Base-by-base conservation (phyloP, 257 asterid genomes). In the Gardenia jasminoides region DNA sequence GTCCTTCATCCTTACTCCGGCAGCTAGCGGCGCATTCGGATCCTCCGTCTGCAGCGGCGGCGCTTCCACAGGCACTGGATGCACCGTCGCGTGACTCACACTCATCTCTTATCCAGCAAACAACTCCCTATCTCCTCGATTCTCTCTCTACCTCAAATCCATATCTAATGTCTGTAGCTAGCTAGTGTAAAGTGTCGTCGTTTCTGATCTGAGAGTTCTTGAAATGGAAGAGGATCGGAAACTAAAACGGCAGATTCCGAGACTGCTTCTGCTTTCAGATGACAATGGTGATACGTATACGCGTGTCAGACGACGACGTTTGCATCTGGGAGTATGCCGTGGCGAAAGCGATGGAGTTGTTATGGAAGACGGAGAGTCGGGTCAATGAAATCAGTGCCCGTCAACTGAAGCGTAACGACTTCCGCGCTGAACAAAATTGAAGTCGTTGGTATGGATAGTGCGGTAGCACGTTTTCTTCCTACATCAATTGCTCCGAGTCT, bases 31-130 rank as follows among this genome's bases (percentile, higher is more conserved):
- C 76, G 87, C 85, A 84, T 89, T 88, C 47, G 93, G 97, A 24
- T 92, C 95, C 80, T 93, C 98, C 61, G 97, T 93, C 89, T 91
- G 96, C 82, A 87, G 72, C 86, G 97, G 97, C 88, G 98, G 98
- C 85, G 90, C 97, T 85, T 90, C 98, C 67, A 91, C 94, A 10
- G 99, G 99, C 58, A 93, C 93, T 6, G 99, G 99, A 83, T 96
- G 97, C 84, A 96, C 97, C 83, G 97, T 86, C 72, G 94, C 96
- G 90, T 89, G 97, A 83, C 93, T 86, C 87, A 86, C 85, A 83
- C 89, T 93, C 99, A 95, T 94, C 44, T 67, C 70, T 59, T 46
- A 33, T 26, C 52, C 31, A 47, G 13, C 12, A 46, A 72, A 1
- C 4, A 62, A 26, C 67, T 24, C 31, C 28, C 50, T 59, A 20